phyloP scores from a whole-genome alignment of 108 stramenopile species.

The Halocafeteria seosinensis region DNA sequence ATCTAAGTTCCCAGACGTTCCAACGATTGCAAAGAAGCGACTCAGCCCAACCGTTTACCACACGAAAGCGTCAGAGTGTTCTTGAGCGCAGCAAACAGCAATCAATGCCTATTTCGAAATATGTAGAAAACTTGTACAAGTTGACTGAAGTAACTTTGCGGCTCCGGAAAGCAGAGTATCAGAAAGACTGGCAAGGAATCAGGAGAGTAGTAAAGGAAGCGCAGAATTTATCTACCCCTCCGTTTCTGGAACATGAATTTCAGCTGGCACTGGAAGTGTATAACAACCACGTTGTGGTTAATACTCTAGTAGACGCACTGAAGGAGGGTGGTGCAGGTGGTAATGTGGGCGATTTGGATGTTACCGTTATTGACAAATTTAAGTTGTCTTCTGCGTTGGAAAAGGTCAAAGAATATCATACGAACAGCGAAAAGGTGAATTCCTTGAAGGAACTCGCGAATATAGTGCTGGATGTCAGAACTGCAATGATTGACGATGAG shows the following conservation, averaged over 20 bases:
- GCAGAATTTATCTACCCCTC: neutral
- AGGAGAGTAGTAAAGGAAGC: neutral
- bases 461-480: neutral
- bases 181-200: neutral
- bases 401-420: too few relatives aligned
- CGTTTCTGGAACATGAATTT: neutral
- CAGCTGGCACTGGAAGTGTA: neutral
- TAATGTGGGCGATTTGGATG: neutral
- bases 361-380: neutral
- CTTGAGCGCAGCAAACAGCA: neutral
- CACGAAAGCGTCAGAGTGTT: too few relatives aligned
- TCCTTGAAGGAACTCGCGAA: neutral
- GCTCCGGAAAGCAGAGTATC: neutral
- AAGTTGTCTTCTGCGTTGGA: neutral
- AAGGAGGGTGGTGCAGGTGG: neutral
- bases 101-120: neutral
- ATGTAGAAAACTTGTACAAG: neutral
- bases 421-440: neutral
- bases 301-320: neutral
- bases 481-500: neutral
- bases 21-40: too few relatives aligned
- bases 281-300: neutral
- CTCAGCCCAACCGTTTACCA: too few relatives aligned
- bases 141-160: neutral
- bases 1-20: too few relatives aligned